Conservation (phyloP, 768 basidiomycete species). For the Kwoniella bestiolae region DNA sequence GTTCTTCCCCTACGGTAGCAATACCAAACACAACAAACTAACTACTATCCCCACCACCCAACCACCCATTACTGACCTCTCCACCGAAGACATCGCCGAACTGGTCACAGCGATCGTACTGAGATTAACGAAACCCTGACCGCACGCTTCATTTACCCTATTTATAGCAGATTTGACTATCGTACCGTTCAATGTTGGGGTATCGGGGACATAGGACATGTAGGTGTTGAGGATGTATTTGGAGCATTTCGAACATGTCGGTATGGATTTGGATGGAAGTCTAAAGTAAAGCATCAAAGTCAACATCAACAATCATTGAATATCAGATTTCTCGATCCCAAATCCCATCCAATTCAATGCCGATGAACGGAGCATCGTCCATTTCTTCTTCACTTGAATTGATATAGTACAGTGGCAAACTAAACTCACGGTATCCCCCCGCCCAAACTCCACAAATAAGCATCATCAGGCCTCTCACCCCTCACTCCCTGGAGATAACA, state of each 20-base stretch:
- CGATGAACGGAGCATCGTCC: too few relatives aligned
- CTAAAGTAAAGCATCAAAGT: slow-evolving; percentile 24
- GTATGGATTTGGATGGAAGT: slow-evolving; percentile 36
- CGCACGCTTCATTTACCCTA: slow-evolving; percentile 42
- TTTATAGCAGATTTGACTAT: slow-evolving; percentile 36
- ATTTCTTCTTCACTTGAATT: not conserved
- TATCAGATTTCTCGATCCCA: too few relatives aligned
- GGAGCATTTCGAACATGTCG: slow-evolving; percentile 50
- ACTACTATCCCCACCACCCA: too few relatives aligned
- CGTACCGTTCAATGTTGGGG: slow-evolving; percentile 42
- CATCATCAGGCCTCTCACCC: slow-evolving; percentile 38
- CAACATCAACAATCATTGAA: too few relatives aligned
- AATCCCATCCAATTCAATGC: too few relatives aligned
- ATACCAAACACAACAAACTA: too few relatives aligned
- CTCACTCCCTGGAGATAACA: slow-evolving; percentile 47
- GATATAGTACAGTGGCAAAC: not conserved
- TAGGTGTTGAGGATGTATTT: slow-evolving; percentile 35
- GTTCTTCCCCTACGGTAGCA: too few relatives aligned
- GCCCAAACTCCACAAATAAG: slow-evolving; percentile 48
- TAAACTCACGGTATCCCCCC: slow-evolving; percentile 44
- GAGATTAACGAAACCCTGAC: slow-evolving; percentile 30
- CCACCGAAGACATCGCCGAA: not conserved
- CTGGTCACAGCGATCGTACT: slow-evolving; percentile 1
- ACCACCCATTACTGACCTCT: not conserved
- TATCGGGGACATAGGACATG: slow-evolving; percentile 21